Percentiles rank a stretch among this genome's conserved stretches.
These are phyloP conservation scores for Hanseniaspora guilliermondii DNA, from an alignment of 805 yeast genomes.

Conservation along the genomic window DNA sequence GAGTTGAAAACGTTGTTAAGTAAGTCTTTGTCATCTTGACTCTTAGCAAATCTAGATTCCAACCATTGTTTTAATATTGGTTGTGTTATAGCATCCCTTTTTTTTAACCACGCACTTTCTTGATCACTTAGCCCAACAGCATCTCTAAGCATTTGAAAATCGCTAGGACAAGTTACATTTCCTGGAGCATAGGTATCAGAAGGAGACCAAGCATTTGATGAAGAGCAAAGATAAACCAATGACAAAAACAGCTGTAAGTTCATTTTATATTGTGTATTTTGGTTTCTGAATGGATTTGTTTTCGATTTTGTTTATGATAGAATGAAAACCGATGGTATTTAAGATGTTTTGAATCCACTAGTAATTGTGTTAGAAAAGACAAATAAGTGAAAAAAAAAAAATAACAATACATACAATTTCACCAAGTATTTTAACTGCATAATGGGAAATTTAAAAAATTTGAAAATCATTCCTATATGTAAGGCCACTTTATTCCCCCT, in stretches of 20 bases:
- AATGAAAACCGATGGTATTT: too few species aligned
- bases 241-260: neutral
- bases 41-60: slow-evolving; percentile 28
- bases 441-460: too few species aligned
- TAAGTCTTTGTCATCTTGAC: slow-evolving; percentile 17
- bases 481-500: too few species aligned
- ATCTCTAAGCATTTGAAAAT: slow-evolving; percentile 32
- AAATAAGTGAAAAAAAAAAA: too few species aligned
- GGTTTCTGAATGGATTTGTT: neutral
- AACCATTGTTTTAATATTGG: slow-evolving; percentile 37
- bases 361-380: too few species aligned
- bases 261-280: neutral
- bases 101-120: slow-evolving; percentile 43
- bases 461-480: too few species aligned
- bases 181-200: slow-evolving; percentile 53
- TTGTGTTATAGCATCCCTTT: slow-evolving; percentile 36
- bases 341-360: too few species aligned
- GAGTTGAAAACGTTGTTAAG: neutral
- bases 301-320: neutral
- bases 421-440: too few species aligned
- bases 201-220: slow-evolving; percentile 37
- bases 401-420: too few species aligned
- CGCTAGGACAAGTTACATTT: slow-evolving; percentile 40
- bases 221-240: neutral
- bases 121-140: slow-evolving; percentile 36